Evolutionary conservation across 305 asterid genomes (phyloP), one percentile per base, ranked within the genome.

Genomic region (Stenogyne calaminthoides): DNA sequence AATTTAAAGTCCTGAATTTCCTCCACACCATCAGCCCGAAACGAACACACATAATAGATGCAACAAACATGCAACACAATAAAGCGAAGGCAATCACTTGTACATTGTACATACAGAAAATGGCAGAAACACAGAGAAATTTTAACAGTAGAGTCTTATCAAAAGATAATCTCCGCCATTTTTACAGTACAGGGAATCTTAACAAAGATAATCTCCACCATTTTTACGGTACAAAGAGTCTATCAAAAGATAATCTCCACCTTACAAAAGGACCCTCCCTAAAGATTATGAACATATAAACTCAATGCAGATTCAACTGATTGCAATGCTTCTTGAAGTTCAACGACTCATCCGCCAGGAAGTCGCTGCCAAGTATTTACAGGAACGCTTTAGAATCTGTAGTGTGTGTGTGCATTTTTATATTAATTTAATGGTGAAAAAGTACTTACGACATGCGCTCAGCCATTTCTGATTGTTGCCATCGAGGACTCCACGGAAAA

Each of bases 281-380:
- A 80, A 58, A 81, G 85, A 42, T 68, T 76, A 57, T 72, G 81
- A 64, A 76, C 8, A 60, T 49, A 77, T 62, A 60, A 67, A 63
- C 71, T 89, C 88, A 52, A 69, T 89, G 91, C 86, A 66, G 86
- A 76, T 68, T 80, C 77, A 73, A 60, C 73, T 91, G 97, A 44
- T 78, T 88, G 98, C 99, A 95, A 80, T 84, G 82, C 84, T 88
- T 90, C 90, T 92, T 95, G 96, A 95, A 95, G 88, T 86, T 88
- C 89, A 89, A 72, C 69, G 92, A 87, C 84, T 91, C 99, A 0
- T 92, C 98, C 16, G 77, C 85, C 32, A 95, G 85, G 78, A 85
- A 90, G 25, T 90, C 97, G 29, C 99, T 95, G 91, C 85, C 69
- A 70, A 19, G 70, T 12, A 73, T 56, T 49, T 22, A 59, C 14